phyloP scores from a whole-genome alignment of 306 rosid genomes.

The Gleditsia sinensis region DNA sequence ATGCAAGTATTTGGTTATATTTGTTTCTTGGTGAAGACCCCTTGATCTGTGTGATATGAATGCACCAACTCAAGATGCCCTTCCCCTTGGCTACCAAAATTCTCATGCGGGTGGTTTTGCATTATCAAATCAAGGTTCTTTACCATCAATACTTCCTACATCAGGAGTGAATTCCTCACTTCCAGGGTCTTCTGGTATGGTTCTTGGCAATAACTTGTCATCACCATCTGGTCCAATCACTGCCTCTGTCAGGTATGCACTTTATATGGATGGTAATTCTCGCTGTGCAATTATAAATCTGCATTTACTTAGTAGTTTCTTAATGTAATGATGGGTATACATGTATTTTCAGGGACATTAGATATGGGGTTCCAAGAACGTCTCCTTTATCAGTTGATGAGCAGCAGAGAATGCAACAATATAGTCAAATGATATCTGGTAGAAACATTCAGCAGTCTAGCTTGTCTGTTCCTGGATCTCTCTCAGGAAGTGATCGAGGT shows the following conservation, averaged over 20 bases:
- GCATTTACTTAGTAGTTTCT: neutral
- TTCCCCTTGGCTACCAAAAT: slow-evolving; percentile 69
- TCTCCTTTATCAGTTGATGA: slow-evolving; percentile 81
- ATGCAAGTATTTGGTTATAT: slow-evolving; percentile 27
- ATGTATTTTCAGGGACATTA: slow-evolving; percentile 62
- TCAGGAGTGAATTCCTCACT: slow-evolving; percentile 68
- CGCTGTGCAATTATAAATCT: neutral
- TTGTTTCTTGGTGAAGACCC: slow-evolving; percentile 75
- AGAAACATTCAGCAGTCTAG: slow-evolving; percentile 74
- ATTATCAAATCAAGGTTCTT: slow-evolving; percentile 71
- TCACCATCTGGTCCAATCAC: slow-evolving; percentile 64
- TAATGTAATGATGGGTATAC: neutral
- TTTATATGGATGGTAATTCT: slow-evolving; percentile 29
- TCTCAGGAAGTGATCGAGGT: slow-evolving; percentile 85
- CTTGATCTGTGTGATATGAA: slow-evolving; percentile 87
- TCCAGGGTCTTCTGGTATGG: slow-evolving; percentile 78
- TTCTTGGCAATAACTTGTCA: slow-evolving; percentile 62
- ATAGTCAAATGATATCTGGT: slow-evolving; percentile 72
- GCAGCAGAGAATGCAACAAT: slow-evolving; percentile 88
- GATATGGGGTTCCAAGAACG: slow-evolving; percentile 71
- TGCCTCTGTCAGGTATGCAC: slow-evolving; percentile 62
- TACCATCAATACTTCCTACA: slow-evolving; percentile 59
- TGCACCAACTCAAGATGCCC: slow-evolving; percentile 65
- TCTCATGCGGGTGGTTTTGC: slow-evolving; percentile 73
- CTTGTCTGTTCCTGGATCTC: slow-evolving; percentile 69